A percentile compares a stretch with the other conserved stretches of the same genome.
Conservation (phyloP, 2,329 filamentous ascomycete species). For the Colletotrichum sp. region DNA sequence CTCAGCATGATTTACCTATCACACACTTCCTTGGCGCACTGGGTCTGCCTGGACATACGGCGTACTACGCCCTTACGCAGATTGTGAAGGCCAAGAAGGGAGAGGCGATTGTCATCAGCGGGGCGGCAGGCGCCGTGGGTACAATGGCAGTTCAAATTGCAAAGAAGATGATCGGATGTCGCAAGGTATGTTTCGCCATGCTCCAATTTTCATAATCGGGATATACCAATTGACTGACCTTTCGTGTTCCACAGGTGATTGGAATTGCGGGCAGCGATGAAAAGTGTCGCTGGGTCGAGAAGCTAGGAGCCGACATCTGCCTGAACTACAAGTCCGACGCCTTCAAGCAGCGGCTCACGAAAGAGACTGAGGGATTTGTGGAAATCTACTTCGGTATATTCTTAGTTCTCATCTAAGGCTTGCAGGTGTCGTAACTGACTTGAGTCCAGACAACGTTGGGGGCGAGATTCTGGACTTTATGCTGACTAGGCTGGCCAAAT, state of each 20-base stretch:
- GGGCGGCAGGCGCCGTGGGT: not conserved
- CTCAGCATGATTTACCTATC: not conserved
- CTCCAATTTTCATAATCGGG: not conserved
- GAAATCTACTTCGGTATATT: not conserved
- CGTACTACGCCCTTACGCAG: not conserved
- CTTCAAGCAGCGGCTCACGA: not conserved
- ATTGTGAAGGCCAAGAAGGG: not conserved
- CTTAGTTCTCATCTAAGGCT: fast-evolving
- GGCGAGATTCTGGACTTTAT: not conserved
- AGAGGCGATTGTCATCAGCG: not conserved
- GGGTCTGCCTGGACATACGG: not conserved
- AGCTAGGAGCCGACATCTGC: not conserved
- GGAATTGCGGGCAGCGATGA: not conserved
- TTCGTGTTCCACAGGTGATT: not conserved
- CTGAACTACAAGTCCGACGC: not conserved
- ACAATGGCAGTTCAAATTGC: not conserved
- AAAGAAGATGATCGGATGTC: not conserved
- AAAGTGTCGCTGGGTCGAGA: not conserved
- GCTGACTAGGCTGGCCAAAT: not conserved
- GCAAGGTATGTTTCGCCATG: not conserved
- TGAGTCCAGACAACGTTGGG: not conserved
- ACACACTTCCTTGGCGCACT: not conserved
- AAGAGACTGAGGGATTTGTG: not conserved
- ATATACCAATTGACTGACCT: fast-evolving
- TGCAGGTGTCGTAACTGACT: not conserved